Conservation (phyloP, 345 rosid genomes). For the Hibiscus mutabilis region DNA sequence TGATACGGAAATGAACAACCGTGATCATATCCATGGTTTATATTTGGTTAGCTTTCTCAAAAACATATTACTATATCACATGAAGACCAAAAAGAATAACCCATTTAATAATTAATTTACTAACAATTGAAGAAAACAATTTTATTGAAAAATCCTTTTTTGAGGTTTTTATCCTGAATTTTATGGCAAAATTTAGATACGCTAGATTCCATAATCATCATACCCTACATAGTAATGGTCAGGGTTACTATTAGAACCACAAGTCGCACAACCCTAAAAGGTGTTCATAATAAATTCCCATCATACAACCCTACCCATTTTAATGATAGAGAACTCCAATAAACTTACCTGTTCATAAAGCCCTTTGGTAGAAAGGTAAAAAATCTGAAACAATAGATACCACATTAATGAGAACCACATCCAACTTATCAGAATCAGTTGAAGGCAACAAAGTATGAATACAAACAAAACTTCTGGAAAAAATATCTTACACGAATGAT, state of each 20-base stretch:
- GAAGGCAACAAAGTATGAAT: neutral
- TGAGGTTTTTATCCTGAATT: neutral
- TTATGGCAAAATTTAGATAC: neutral
- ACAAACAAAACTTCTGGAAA: neutral
- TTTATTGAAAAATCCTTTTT: neutral
- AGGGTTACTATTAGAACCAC: neutral
- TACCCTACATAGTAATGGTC: neutral
- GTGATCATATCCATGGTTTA: neutral
- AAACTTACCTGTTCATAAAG: conserved; percentile 91
- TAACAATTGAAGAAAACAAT: conserved; percentile 1
- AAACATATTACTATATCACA: neutral
- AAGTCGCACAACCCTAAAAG: neutral
- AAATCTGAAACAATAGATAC: conserved; percentile 50
- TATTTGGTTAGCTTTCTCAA: neutral
- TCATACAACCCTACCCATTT: neutral
- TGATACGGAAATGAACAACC: neutral
- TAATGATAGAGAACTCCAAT: conserved; percentile 3
- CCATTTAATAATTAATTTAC: neutral
- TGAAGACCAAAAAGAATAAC: neutral
- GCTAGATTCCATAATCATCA: neutral
- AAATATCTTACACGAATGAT: neutral
- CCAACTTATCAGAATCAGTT: conserved; percentile 1
- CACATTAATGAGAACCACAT: conserved; percentile 11
- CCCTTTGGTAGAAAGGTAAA: conserved; percentile 95
- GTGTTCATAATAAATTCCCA: neutral